Evolutionary conservation across 768 basidiomycete species (phyloP), one percentile per base, ranked within the genome.

Genomic region (Kwoniella mangroviensis): DNA sequence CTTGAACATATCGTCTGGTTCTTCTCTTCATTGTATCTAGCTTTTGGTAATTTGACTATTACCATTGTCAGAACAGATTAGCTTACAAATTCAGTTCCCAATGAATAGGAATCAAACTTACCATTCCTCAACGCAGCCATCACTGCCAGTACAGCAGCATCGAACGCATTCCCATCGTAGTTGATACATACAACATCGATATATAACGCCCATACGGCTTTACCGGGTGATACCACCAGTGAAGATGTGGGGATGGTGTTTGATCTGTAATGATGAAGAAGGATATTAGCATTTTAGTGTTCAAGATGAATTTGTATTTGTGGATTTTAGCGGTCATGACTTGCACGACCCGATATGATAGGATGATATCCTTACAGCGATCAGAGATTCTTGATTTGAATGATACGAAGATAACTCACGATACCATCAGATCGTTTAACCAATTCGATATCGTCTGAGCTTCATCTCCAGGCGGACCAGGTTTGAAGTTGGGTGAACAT

Each of bases 161-260:
- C 97, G 69, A 95, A 93, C 1, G 87, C 91, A 78, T 98, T 98
- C 5, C 97, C 97, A 81, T 98, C 95, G 79, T 96, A 97, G 84
- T 97, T 98, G 73, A 99, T 92, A 80, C 96, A 98, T 0, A 91
- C 92, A 34, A 92, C 89, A 74, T 99, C 97, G 74, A 98, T 87
- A 78, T 98, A 98, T n/a, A 98, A 86, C 34, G 91, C 91, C 94
- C 94, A 99, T 0, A 86, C 94, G 0, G 93, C 87, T 79, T 91
- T 92, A 3, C 89, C 89, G 0, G 88, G 87, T 17, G 91, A 87
- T 67, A 99, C 97, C 80, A 90, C 90, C 3, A 98, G 87, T 86
- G 86, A 15, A 94, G 76, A 13, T 4, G 1, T 52, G 17, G 22
- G 49, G 43, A 49, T n/a, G 43, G 55, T 65, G 34, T 34, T 54